Evolutionary conservation across 495 filamentous ascomycete species (phyloP).

Genomic region (Lophium mytilinum): DNA sequence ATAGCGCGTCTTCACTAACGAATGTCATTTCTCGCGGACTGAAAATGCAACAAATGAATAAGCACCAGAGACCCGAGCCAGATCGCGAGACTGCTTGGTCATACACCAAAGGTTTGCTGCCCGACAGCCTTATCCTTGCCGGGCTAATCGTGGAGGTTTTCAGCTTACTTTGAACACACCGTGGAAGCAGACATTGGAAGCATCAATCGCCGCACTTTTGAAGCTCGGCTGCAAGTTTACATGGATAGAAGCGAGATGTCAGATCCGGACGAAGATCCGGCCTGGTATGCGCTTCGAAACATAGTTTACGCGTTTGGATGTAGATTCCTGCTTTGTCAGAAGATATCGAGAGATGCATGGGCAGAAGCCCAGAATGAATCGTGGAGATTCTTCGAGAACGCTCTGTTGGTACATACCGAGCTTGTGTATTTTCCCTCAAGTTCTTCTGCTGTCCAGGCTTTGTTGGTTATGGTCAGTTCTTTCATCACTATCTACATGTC

Average conservation of each 20-base stretch:
- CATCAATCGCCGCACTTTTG: not conserved
- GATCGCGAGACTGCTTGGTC: not conserved
- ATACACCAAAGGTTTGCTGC: not conserved
- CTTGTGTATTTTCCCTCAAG: not conserved
- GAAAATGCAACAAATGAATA: not conserved
- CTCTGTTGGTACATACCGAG: not conserved
- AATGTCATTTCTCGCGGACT: not conserved
- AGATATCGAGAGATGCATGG: not conserved
- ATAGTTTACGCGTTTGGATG: not conserved
- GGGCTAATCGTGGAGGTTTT: not conserved
- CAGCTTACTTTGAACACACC: not conserved
- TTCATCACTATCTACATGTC: not conserved
- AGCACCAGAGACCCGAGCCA: not conserved
- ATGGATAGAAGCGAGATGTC: not conserved
- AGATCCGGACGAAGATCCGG: not conserved
- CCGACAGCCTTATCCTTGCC: not conserved
- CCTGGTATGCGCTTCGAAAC: not conserved
- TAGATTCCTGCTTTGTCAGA: not conserved
- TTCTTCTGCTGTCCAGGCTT: not conserved
- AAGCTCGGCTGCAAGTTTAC: not conserved
- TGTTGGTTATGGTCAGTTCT: not conserved
- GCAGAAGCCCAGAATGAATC: not conserved
- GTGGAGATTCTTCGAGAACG: not conserved
- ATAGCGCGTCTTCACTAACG: not conserved
- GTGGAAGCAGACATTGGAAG: not conserved